Conservation (phyloP, 139 green algal species). For the Chlorella ohadii region DNA sequence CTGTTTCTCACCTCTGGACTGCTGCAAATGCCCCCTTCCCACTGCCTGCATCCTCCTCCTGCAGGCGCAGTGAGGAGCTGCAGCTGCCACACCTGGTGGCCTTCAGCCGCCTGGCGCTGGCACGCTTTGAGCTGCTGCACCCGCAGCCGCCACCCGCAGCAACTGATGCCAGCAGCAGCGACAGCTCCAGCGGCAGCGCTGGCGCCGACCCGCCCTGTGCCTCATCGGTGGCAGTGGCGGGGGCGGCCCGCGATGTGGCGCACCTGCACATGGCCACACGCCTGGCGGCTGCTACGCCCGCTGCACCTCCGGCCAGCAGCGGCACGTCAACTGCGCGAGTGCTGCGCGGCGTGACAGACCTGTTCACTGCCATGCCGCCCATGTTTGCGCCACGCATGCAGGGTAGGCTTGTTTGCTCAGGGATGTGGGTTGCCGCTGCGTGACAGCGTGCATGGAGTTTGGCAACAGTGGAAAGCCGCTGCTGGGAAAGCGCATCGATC, state of each 20-base stretch:
- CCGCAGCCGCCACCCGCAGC: constrained; percentile 14
- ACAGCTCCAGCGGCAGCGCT: neutral
- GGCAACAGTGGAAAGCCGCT: neutral
- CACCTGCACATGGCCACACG: constrained; percentile 43
- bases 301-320: constrained; percentile 6
- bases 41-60: neutral
- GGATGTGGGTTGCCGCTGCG: neutral
- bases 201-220: neutral
- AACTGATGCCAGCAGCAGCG: neutral
- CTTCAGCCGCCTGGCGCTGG: constrained; percentile 57
- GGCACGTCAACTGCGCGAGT: neutral
- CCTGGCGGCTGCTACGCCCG: constrained; percentile 33
- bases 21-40: no score
- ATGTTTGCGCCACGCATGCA: constrained; percentile 40
- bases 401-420: neutral
- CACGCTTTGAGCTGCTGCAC: constrained; percentile 58
- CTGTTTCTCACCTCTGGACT: no score
- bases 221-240: constrained; percentile 33
- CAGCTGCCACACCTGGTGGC: constrained; percentile 62
- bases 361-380: constrained; percentile 35
- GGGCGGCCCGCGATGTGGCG: constrained; percentile 28
- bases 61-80: constrained; percentile 51
- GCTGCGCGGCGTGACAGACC: constrained; percentile 36
- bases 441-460: neutral
- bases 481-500: no score